A percentile compares a stretch with the other conserved stretches of the same genome.
phyloP scores from a whole-genome alignment of 495 filamentous ascomycete species.

The Xylaria telfairii region DNA sequence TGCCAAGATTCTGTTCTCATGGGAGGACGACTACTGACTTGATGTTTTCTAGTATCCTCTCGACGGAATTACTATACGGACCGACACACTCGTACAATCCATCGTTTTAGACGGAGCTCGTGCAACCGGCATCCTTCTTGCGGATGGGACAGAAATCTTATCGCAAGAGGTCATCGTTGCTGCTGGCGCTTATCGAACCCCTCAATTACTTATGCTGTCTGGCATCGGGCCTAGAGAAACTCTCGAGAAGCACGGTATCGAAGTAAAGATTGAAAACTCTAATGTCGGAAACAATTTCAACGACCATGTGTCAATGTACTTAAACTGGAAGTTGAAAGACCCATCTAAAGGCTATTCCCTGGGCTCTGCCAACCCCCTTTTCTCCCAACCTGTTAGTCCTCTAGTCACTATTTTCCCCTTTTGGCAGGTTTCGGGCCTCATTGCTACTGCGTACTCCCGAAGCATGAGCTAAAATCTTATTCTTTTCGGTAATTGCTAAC shows the following conservation, averaged over 20 bases:
- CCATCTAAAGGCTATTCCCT: constrained; percentile 43
- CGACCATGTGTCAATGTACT: constrained; percentile 49
- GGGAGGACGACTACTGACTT: background rate
- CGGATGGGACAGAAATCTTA: constrained; percentile 42
- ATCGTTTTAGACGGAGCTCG: constrained; percentile 54
- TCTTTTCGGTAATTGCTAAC: too few species aligned
- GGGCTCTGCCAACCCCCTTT: constrained; percentile 38
- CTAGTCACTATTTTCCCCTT: too few species aligned
- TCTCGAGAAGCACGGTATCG: constrained; percentile 53
- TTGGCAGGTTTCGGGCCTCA: too few species aligned
- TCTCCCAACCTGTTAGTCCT: constrained; percentile 39
- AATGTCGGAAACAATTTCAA: constrained; percentile 60
- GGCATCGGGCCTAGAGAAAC: constrained; percentile 59
- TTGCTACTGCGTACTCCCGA: too few species aligned
- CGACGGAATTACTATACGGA: constrained; percentile 49
- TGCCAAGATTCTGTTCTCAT: background rate
- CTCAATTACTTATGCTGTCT: constrained; percentile 63
- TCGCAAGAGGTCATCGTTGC: constrained; percentile 63
- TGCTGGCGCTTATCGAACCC: constrained; percentile 60
- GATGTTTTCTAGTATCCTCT: constrained; percentile 37
- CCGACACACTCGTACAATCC: constrained; percentile 52
- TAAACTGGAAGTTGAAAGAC: constrained; percentile 48
- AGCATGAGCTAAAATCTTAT: too few species aligned
- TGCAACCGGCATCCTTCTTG: constrained; percentile 54
- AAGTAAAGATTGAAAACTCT: constrained; percentile 51